Conservation (phyloP, 1,139 yeast species). For the Yamadazyma triangularis region DNA sequence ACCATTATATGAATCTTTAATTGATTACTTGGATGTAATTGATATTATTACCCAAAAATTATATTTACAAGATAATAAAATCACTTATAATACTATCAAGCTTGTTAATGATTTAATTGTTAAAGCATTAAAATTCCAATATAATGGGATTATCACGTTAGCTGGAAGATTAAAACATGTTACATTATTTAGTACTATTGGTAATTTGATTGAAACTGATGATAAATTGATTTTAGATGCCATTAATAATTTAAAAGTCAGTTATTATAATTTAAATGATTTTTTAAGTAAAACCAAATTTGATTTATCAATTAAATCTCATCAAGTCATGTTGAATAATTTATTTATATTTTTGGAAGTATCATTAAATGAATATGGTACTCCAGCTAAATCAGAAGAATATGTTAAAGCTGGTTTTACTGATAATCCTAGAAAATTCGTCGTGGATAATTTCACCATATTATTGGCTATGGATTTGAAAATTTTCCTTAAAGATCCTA, state of each 20-base stretch:
- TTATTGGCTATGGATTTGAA: slow-evolving; percentile 47
- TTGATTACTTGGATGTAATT: slow-evolving; percentile 40
- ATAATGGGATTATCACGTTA: slow-evolving; percentile 38
- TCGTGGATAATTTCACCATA: slow-evolving; percentile 37
- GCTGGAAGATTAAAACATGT: slow-evolving; percentile 44
- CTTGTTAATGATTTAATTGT: slow-evolving; percentile 44
- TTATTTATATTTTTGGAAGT: slow-evolving; percentile 38
- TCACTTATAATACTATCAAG: slow-evolving; percentile 41
- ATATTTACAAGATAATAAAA: slow-evolving; percentile 41
- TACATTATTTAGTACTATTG: slow-evolving; percentile 40
- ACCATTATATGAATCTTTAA: slow-evolving; percentile 40
- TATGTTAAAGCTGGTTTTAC: slow-evolving; percentile 46
- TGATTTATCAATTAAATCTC: slow-evolving; percentile 37
- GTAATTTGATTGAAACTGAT: slow-evolving; percentile 36
- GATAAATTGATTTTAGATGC: slow-evolving; percentile 32
- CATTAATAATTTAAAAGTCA: slow-evolving; percentile 27
- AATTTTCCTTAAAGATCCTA: slow-evolving; percentile 50
- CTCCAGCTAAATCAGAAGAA: slow-evolving; percentile 43
- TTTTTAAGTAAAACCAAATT: slow-evolving; percentile 33
- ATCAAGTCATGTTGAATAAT: slow-evolving; percentile 40
- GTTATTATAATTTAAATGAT: slow-evolving; percentile 37
- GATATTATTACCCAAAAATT: slow-evolving; percentile 39
- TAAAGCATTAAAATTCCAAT: slow-evolving; percentile 37
- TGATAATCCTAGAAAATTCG: slow-evolving; percentile 38
- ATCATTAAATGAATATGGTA: slow-evolving; percentile 42